Base-by-base conservation (phyloP, 73 alveolate genomes). In the Paramecium primaurelia region DNA sequence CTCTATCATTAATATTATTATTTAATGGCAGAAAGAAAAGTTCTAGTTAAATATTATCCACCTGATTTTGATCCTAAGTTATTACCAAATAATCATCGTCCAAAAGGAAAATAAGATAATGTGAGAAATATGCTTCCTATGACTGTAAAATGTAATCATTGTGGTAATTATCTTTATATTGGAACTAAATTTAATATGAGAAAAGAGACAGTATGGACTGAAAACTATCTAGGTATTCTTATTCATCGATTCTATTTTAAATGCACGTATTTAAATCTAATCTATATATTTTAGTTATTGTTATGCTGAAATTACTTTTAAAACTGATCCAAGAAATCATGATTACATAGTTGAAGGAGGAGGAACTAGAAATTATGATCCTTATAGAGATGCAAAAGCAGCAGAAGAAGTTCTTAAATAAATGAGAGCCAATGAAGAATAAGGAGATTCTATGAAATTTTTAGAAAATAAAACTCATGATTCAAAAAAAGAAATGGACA, bases 171-270 rank as follows among this genome's bases (percentile, higher is more conserved):
- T 95, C 97, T 98, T 71, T 97, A 98, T 92, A 98, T 98, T 85
- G 99, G 99, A 11, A 98, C 99, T 49, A 98, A 98, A 93, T 98
- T 97, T 94, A 98, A 98, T 92, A 98, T 97, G 99, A 92, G 99
- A 68, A 98, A 96, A 73, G 99, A 98, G 92, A 97, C 99, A 18
- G 98, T 97, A 18, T 92, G 92, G 86, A 99, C 96, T 34, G 99
- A 97, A 77, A 97, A 97, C 93, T 98, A 98, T 93, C 90, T 98
- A 37, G 99, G 99, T 36, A 98, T 98, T 14, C 94, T 96, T 59
- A 95, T 98, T 45, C 95, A 93, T 92, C 93, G 99, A 28, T 98
- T 98, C 93, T 98, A 97, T 97, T 97, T 96, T 94, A 97, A 97
- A 89, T 98, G 99, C 93, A 95, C 98, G 71, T 37, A 73, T 14